Conservation (phyloP, 1,139 yeast species). For the Arxiozyma bovina region DNA sequence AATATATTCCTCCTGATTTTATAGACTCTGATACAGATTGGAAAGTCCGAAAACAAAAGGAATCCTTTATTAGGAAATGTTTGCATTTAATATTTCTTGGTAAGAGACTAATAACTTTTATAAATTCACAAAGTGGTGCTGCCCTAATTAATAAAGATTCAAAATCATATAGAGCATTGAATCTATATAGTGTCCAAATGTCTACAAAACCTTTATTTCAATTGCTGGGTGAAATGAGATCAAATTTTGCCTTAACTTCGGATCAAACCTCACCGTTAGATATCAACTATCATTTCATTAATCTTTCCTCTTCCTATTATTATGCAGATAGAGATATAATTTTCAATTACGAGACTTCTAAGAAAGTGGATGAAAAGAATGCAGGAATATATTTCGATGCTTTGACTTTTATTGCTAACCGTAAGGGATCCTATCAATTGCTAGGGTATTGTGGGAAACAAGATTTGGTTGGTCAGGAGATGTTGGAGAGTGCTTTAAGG, state of each 20-base stretch:
- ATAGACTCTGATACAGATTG: conserved; percentile 32
- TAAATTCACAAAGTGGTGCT: conserved; percentile 9
- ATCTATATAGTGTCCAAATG: conserved; percentile 27
- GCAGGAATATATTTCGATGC: conserved; percentile 65
- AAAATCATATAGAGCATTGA: conserved; percentile 34
- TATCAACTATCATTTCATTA: conserved; percentile 34
- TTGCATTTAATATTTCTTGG: conserved; percentile 44
- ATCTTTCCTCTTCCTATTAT: conserved; percentile 50
- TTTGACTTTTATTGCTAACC: conserved; percentile 40
- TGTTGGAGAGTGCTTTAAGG: conserved; percentile 47
- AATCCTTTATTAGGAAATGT: conserved; percentile 43
- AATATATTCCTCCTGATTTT: conserved; percentile 51
- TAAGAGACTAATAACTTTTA: conserved; percentile 23
- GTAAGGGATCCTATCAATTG: conserved; percentile 40
- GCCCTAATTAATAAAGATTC: conserved; percentile 11
- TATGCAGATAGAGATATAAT: conserved; percentile 57
- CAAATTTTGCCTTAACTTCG: conserved; percentile 7
- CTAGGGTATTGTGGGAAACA: conserved; percentile 47
- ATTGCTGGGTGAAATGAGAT: conserved; percentile 37
- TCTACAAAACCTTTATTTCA: conserved; percentile 34
- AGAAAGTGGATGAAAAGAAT: conserved; percentile 44
- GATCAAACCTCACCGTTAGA: conserved; percentile 26
- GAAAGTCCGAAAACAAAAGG: conserved; percentile 32
- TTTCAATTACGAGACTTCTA: conserved; percentile 51
- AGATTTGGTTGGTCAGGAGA: conserved; percentile 58